Base-by-base conservation (phyloP, 108 stramenopile genomes). In the Cylindrotheca closterium region DNA sequence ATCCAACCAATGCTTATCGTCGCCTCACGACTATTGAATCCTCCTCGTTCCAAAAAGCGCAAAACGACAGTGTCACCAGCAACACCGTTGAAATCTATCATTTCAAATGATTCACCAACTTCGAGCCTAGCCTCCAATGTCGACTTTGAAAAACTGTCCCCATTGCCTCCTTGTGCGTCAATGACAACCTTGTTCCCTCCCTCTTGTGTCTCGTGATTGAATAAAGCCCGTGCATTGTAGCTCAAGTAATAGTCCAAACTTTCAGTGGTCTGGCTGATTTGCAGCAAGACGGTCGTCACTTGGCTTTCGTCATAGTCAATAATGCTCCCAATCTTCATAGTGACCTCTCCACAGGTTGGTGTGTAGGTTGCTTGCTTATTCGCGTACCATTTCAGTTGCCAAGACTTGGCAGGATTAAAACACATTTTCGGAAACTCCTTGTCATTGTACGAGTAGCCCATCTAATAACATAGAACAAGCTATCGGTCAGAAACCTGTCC, bases 361-460 rank as follows among this genome's bases (percentile, higher is more conserved):
- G 37, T 42, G 37, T 42, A 42, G 15, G 37, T 42, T 7, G 7
- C 37, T 42, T 45, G 54, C 26, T 74, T 52, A 10, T 73, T 58
- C 21, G 58, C 28, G 34, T 80, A 84, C 86, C 83, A 87, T 10
- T 77, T 79, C 21, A 81, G 51, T 46, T 82, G 72, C 81, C 79
- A 84, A 50, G 47, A 63, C 51, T 87, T 84, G 12, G 74, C 81
- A 0, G 69, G 70, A 46, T 86, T 83, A 56, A 75, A 86, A 48
- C 85, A 86, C 73, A 79, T 74, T 25, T 32, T 56, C 0, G 85
- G 81, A 30, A 63, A 69, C 24, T 81, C 66, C 29, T 54, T 3
- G n/a, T 19, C 5, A 25, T 5, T 42, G 62, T 83, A 87, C 51
- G 62, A 65, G 56, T 51, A 81, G 4, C 82, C 78, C 82, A 80